Conservation (phyloP, 164 flowering plant species). For the Litsea cubeba region DNA sequence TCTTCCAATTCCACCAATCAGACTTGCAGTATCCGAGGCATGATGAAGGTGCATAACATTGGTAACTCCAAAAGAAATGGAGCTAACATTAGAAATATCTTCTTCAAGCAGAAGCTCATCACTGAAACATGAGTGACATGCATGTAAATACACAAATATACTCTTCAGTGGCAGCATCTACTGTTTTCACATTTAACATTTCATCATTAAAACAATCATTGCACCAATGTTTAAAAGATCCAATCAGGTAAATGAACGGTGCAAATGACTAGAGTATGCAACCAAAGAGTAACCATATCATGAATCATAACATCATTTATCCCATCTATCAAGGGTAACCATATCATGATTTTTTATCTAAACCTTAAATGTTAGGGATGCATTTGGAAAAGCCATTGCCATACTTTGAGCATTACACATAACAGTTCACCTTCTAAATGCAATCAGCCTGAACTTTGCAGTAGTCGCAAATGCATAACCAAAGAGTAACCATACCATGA, state of each 20-base stretch:
- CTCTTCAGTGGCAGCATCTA: not conserved
- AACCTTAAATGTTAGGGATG: too few relatives aligned
- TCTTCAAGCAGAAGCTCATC: slow-evolving; percentile 95
- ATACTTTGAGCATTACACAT: too few relatives aligned
- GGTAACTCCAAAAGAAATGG: slow-evolving; percentile 43
- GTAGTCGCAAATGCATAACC: too few relatives aligned
- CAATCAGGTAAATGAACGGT: not conserved
- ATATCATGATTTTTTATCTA: too few relatives aligned
- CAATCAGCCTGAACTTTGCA: too few relatives aligned
- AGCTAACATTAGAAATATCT: slow-evolving; percentile 46
- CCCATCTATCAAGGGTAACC: too few relatives aligned
- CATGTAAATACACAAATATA: not conserved
- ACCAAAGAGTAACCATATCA: too few relatives aligned
- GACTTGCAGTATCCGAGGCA: slow-evolving; percentile 29
- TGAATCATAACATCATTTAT: too few relatives aligned
- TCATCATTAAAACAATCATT: not conserved
- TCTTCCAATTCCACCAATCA: slow-evolving; percentile 45
- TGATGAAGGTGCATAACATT: slow-evolving; percentile 48
- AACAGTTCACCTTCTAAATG: too few relatives aligned
- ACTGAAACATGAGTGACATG: slow-evolving; percentile 30
- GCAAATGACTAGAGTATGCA: too few relatives aligned
- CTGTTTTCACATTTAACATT: not conserved
- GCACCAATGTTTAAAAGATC: not conserved
- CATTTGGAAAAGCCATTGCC: too few relatives aligned
- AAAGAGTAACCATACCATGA: too few relatives aligned